A percentile compares a stretch with the other conserved stretches of the same genome.
Evolutionary conservation across 257 asterid genomes (phyloP).

Genomic region (Henckelia pumila): DNA sequence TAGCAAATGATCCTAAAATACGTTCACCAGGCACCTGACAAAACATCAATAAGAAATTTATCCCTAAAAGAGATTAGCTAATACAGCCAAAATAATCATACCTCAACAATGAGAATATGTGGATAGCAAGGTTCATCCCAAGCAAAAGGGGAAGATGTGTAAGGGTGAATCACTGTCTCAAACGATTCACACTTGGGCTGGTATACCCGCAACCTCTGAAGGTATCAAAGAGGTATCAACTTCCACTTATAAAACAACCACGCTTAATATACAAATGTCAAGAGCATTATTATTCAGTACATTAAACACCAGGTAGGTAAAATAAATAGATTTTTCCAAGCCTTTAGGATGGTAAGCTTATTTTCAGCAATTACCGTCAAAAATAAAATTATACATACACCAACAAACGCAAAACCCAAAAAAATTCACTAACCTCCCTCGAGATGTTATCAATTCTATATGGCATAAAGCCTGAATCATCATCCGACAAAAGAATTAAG

Average conservation of each 20-base stretch:
- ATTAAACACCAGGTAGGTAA: not conserved
- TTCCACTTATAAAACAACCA: constrained; percentile 20
- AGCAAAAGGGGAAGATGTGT: constrained; percentile 78
- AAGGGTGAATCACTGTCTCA: constrained; percentile 82
- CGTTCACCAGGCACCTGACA: constrained; percentile 91
- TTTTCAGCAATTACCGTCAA: not conserved
- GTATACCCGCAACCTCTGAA: constrained; percentile 80
- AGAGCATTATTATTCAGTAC: constrained; percentile 20
- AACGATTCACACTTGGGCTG: constrained; percentile 95
- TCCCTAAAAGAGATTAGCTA: constrained; percentile 22
- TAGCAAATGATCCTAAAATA: constrained; percentile 66
- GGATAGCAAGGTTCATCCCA: constrained; percentile 99
- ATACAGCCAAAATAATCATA: constrained; percentile 33
- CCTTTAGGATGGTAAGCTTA: not conserved
- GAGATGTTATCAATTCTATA: constrained; percentile 94
- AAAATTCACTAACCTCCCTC: constrained; percentile 72
- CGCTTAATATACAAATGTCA: constrained; percentile 1
- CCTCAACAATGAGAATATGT: constrained; percentile 88
- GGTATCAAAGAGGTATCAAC: constrained; percentile 28
- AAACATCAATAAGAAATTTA: constrained; percentile 21
- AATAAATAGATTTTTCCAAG: constrained; percentile 8
- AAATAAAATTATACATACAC: not conserved
- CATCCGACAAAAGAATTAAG: constrained; percentile 83
- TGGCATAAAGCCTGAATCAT: constrained; percentile 96
- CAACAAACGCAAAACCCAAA: constrained; percentile 20